A percentile compares a stretch with the other conserved stretches of the same genome.
These are phyloP conservation scores for Podaxis pistillaris DNA, from an alignment of 768 basidiomycete species.

Conservation along the genomic window DNA sequence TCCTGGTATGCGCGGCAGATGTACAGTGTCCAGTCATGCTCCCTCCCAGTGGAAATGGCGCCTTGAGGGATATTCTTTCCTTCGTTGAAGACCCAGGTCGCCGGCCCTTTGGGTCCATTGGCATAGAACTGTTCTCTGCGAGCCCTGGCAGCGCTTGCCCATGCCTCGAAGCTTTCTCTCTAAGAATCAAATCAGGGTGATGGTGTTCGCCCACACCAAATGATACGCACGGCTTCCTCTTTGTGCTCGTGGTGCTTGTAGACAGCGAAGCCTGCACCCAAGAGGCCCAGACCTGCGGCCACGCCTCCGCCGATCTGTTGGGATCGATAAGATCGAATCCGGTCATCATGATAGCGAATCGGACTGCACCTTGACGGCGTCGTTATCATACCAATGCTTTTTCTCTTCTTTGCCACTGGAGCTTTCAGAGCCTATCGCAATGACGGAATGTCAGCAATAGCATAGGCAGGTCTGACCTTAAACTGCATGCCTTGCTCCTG, in stretches of 20 bases:
- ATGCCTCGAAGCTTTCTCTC: conserved; percentile 46
- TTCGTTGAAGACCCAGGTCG: conserved; percentile 61
- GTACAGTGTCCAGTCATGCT: conserved; percentile 50
- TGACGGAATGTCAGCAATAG: neutral
- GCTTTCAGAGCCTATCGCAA: conserved; percentile 20
- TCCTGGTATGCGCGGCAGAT: conserved; percentile 60
- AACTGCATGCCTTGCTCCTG: conserved; percentile 12
- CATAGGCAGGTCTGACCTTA: neutral
- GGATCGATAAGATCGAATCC: neutral
- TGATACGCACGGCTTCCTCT: conserved; percentile 48
- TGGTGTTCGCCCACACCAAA: neutral
- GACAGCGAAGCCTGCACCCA: conserved; percentile 50
- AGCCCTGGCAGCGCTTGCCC: conserved; percentile 57
- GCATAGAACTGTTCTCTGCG: conserved; percentile 49
- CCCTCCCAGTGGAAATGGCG: conserved; percentile 58
- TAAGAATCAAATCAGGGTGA: conserved; percentile 20
- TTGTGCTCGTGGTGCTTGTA: conserved; percentile 57
- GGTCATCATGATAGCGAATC: neutral
- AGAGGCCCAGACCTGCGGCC: conserved; percentile 46
- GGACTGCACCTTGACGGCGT: conserved; percentile 6
- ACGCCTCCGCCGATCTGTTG: conserved; percentile 64
- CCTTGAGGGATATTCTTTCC: conserved; percentile 58
- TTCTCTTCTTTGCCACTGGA: conserved; percentile 42
- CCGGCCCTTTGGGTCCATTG: conserved; percentile 43
- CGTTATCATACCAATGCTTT: conserved; percentile 52